Base-by-base conservation (phyloP, 768 basidiomycete genomes). In the Tylopilus subfusipes region DNA sequence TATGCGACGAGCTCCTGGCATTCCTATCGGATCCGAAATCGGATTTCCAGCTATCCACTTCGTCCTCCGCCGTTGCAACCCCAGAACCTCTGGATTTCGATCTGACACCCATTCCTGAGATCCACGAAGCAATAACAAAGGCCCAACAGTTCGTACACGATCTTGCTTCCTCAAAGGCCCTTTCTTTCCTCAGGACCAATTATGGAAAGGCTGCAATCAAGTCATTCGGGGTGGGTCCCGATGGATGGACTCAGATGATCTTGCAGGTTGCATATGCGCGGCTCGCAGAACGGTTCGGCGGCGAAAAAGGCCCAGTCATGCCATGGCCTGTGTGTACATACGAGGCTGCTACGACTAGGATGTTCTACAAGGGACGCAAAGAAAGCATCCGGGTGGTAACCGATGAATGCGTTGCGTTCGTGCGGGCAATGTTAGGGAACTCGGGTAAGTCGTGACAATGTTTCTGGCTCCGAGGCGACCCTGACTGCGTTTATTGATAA, bases 191-290 rank as follows among this genome's bases (percentile, higher is more conserved):
- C 55, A 75, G 81, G 38, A 92, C 90, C 1, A 67, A 74, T 2
- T 98, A 95, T 62, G 95, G 95, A 29, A 96, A 94, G 71, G 80
- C 81, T 40, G 80, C 82, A 16, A 90, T 96, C 75, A 97, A 96
- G 77, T 73, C 78, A 13, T 92, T 90, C 62, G 85, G 88, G 29
- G 84, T 89, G n/a, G 91, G 91, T 39, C 95, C 95, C 2, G 95
- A 98, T 66, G 89, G 89, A 27, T 97, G 93, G 93, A 85, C 90
- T 42, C 94, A 98, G 74, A 84, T 97, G 81, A 74, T 93, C 64
- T 78, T 95, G 48, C 94, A 98, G 68, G 75, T 98, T 42, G 94
- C 93, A 8, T 94, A 94, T 69, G 81, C 77, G 53, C 81, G 93
- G 1, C 78, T 93, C 31, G 72, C 85, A 25, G 76, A 78, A 39